phyloP scores from a whole-genome alignment of 768 basidiomycete genomes.

The Tubosaeta sp. region DNA sequence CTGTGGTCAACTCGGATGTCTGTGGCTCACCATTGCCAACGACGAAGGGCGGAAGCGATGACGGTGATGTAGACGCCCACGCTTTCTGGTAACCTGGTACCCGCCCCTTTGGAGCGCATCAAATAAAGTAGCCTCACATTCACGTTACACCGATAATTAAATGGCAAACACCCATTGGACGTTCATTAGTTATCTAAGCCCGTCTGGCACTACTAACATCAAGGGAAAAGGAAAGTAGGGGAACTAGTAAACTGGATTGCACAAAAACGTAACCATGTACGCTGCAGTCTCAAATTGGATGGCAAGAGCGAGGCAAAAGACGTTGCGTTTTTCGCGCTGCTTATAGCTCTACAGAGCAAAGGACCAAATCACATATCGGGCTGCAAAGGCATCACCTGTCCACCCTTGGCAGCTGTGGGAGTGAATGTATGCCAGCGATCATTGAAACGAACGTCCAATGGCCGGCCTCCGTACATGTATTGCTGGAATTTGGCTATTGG shows the following conservation, averaged over 20 bases:
- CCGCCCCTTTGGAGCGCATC: too few species aligned
- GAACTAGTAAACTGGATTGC: neutral
- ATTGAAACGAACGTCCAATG: conserved; percentile 89
- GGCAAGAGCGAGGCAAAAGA: neutral
- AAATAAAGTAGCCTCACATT: too few species aligned
- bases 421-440: conserved; percentile 95
- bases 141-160: too few species aligned
- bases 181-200: neutral
- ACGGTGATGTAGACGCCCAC: too few species aligned
- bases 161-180: too few species aligned
- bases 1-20: conserved; percentile 10
- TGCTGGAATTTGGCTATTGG: conserved; percentile 83
- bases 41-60: too few species aligned
- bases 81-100: too few species aligned
- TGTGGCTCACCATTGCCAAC: conserved; percentile 20
- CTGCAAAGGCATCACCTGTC: conserved; percentile 64
- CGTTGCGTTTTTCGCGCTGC: neutral
- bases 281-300: neutral
- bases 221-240: neutral
- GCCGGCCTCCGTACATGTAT: conserved; percentile 92
- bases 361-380: conserved; percentile 38
- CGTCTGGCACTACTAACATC: conserved; percentile 1
- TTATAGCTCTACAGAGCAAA: neutral
- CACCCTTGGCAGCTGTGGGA: conserved; percentile 84
- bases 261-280: neutral